Evolutionary conservation across 352 stramenopile species (phyloP).

Genomic region (Globisporangium emineosum): DNA sequence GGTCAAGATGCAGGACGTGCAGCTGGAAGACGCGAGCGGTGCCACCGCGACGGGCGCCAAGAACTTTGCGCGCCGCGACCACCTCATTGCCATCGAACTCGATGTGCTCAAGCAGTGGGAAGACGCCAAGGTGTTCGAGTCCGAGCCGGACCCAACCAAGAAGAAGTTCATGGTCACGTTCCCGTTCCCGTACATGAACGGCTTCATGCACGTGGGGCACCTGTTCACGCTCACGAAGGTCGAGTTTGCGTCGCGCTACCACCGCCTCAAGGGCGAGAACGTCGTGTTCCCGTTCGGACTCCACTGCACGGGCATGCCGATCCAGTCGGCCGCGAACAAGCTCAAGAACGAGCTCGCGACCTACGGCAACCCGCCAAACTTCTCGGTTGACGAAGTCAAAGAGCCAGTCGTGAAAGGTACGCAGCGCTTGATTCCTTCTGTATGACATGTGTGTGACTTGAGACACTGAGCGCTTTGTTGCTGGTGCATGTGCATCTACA

Average conservation of each 20-base stretch:
- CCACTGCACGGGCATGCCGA: conserved; percentile 99
- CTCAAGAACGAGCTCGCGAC: conserved; percentile 96
- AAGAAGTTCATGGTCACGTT: conserved; percentile 99
- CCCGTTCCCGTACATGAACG: conserved; percentile 99
- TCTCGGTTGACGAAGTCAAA: conserved; percentile 71
- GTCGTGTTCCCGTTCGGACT: conserved; percentile 99
- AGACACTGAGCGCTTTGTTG: neutral
- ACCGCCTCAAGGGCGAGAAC: conserved; percentile 98
- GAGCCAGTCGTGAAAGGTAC: conserved; percentile 22
- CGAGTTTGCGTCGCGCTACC: conserved; percentile 89
- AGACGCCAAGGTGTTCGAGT: conserved; percentile 89
- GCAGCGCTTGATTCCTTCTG: neutral
- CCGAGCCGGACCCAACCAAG: conserved; percentile 67
- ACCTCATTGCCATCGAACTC: conserved; percentile 91
- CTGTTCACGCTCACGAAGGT: conserved; percentile 99
- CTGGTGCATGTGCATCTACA: conserved; percentile 14
- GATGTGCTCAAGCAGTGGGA: conserved; percentile 89
- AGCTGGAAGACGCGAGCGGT: conserved; percentile 57
- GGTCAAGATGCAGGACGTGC: conserved; percentile 78
- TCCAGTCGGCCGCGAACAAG: conserved; percentile 99
- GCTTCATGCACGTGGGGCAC: conserved; percentile 97
- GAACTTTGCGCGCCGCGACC: conserved; percentile 87
- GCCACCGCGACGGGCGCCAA: conserved; percentile 36
- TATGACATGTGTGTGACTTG: neutral
- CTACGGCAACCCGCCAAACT: conserved; percentile 94